Evolutionary conservation across 2,329 filamentous ascomycete genomes (phyloP), one percentile per base, ranked within the genome.

Genomic region (Penicillium hordei): DNA sequence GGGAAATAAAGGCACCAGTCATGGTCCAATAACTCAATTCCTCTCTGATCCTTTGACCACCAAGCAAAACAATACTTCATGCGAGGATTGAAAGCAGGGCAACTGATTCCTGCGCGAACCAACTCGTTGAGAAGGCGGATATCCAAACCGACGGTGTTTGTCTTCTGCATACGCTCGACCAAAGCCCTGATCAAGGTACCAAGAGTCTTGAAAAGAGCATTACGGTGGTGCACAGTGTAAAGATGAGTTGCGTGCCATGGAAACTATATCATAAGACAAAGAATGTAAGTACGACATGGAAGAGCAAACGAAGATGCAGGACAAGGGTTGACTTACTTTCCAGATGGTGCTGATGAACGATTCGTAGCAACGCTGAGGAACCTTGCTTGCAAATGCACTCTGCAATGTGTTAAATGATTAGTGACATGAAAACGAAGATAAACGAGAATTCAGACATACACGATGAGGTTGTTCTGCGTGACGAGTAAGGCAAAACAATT

Each of bases 161-260:
- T 55, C 36, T 63, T 66, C 76, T 86, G 78, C 49, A 89, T 76
- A 44, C 84, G 80, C 63, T 89, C 89, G 62, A 84, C 84, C 69
- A 93, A 82, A 66, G 91, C 87, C 52, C 81, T 82, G 70, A 93
- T 86, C 70, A 88, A 87, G 27, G 81, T 81, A 53, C 65, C 67
- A 51, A 68, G 68, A 36, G 75, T 67, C 15, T 76, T 69, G 68
- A 78, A 82, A 29, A 84, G 64, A 10, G 68, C 60, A 54, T 79
- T 77, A 48, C 80, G 79, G 57, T 82, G 78, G 42, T 71, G 67
- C 23, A 84, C 66, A 1, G 75, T 79, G 65, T 82, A 80, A 58
- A 78, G 64, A 15, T 72, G 64, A 12, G 72, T 68, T 5, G 77
- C 76, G 46, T 74, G 75, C 81, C 81, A 83, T 3, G 82, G 82